Conservation (phyloP, 495 filamentous ascomycete genomes). For the Aspergillus affinis region DNA sequence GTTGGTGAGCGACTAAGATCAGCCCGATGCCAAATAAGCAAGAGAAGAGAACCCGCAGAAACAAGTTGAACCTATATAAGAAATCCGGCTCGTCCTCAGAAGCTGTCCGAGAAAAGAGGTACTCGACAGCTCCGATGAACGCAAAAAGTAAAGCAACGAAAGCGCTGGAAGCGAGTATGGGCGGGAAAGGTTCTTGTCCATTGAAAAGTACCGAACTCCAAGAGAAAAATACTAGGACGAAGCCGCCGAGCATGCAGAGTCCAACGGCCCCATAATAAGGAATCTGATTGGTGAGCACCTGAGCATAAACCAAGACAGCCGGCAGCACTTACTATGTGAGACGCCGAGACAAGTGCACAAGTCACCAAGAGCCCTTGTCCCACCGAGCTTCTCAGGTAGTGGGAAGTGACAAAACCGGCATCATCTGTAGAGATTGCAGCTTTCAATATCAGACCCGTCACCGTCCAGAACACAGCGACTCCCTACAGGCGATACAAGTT, state of each 20-base stretch:
- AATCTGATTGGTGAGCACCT: conserved; percentile 29
- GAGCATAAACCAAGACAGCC: background rate
- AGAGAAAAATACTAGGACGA: conserved; percentile 32
- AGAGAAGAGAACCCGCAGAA: conserved; percentile 28
- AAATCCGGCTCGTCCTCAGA: conserved; percentile 33
- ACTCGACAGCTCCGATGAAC: conserved; percentile 28
- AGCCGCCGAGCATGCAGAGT: conserved; percentile 34
- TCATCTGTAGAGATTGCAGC: conserved; percentile 23
- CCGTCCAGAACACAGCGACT: conserved; percentile 32
- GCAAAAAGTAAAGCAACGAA: conserved; percentile 20
- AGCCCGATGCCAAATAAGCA: conserved; percentile 30
- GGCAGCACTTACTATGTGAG: conserved; percentile 38
- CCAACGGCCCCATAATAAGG: conserved; percentile 36
- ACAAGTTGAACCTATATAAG: conserved; percentile 30
- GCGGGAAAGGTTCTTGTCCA: conserved; percentile 36
- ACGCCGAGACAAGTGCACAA: conserved; percentile 34
- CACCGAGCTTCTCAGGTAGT: conserved; percentile 37
- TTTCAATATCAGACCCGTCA: conserved; percentile 25
- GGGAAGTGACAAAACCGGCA: conserved; percentile 25
- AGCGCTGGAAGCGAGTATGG: conserved; percentile 22
- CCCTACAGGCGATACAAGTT: conserved; percentile 19
- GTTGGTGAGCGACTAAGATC: conserved; percentile 30
- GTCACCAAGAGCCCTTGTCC: conserved; percentile 34
- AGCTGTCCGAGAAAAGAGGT: conserved; percentile 29
- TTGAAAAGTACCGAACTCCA: conserved; percentile 26